A percentile compares a stretch with the other conserved stretches of the same genome.
These are phyloP conservation scores for Skeletonema tropicum DNA, from an alignment of 108 stramenopile genomes.

Conservation along the genomic window DNA sequence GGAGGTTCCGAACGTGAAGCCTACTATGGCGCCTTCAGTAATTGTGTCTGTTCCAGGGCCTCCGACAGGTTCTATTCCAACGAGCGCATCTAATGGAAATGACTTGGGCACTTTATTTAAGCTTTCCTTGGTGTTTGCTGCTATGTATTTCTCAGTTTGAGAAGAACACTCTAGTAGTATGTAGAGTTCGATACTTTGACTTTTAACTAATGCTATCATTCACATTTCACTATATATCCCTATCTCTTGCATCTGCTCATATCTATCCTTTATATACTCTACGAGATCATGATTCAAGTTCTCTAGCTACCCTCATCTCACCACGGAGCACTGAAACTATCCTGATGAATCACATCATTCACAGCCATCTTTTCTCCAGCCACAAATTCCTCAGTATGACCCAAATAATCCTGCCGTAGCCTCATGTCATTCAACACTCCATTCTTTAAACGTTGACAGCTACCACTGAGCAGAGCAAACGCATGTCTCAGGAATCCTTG, in stretches of 20 bases:
- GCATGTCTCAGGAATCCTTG: constrained; percentile 18
- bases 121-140: neutral
- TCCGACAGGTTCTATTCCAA: neutral
- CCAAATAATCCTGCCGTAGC: constrained; percentile 23
- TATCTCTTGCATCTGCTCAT: too few relatives aligned
- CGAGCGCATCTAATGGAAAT: neutral
- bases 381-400: constrained; percentile 36
- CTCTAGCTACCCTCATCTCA: neutral
- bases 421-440: constrained; percentile 19
- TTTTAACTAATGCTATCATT: neutral
- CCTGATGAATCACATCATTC: constrained; percentile 12
- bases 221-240: neutral
- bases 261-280: neutral
- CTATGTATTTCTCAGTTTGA: neutral
- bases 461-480: neutral
- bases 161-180: neutral
- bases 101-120: neutral
- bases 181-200: too few relatives aligned
- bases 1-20: neutral
- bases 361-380: constrained; percentile 45
- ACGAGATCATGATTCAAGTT: neutral
- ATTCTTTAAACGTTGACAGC: constrained; percentile 6
- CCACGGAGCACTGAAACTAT: constrained; percentile 19
- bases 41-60: neutral
- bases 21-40: neutral